These are phyloP conservation scores for Austropuccinia psidii DNA, from an alignment of 1,284 basidiomycete species.

Conservation along the genomic window DNA sequence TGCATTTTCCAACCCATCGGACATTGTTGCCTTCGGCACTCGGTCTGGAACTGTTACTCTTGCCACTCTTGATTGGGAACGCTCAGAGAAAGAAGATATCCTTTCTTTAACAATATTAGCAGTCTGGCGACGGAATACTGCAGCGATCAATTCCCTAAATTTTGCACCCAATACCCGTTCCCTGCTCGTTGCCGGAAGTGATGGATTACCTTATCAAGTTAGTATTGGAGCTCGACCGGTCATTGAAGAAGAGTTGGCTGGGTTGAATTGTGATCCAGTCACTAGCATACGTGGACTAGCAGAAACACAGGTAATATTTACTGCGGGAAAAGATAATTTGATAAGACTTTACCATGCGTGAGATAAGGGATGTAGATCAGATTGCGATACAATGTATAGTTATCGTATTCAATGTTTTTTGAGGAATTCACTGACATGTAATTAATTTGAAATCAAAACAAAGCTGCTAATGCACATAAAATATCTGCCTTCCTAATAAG, in stretches of 20 bases:
- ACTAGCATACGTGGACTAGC: background rate
- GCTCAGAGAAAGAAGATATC: background rate
- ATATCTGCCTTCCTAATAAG: too few relatives aligned
- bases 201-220: slow-evolving; percentile 17
- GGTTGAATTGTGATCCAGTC: slow-evolving; percentile 15
- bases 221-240: background rate
- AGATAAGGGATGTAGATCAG: too few relatives aligned
- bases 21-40: background rate
- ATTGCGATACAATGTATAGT: too few relatives aligned
- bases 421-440: too few relatives aligned
- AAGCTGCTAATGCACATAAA: too few relatives aligned
- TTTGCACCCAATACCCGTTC: background rate
- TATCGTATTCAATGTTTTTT: too few relatives aligned
- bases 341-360: too few relatives aligned
- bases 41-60: background rate
- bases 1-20: background rate
- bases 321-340: too few relatives aligned
- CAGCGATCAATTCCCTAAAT: background rate
- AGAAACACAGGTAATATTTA: too few relatives aligned
- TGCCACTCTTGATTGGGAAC: background rate
- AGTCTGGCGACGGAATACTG: background rate
- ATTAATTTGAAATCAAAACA: too few relatives aligned
- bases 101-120: background rate
- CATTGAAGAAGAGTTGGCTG: background rate
- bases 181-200: background rate